phyloP scores from a whole-genome alignment of 805 yeast species.

The Zygotorulaspora danielsina region DNA sequence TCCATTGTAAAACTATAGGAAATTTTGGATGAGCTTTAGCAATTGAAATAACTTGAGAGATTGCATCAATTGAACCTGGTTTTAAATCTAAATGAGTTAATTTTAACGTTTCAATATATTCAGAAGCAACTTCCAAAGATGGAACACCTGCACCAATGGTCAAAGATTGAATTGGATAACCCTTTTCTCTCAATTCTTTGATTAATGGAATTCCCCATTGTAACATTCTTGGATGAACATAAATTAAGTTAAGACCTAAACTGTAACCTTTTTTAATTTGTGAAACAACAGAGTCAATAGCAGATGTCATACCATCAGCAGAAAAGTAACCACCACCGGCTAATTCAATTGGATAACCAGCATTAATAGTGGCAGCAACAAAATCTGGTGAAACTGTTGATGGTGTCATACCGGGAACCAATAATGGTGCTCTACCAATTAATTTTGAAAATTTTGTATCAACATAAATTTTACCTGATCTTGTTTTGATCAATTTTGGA shows the following conservation, averaged over 20 bases:
- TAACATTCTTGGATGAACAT: slow-evolving; percentile 94
- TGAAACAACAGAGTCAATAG: slow-evolving; percentile 68
- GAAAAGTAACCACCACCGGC: slow-evolving; percentile 99
- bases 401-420: slow-evolving; percentile 99
- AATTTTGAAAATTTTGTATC: slow-evolving; percentile 92
- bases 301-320: slow-evolving; percentile 64
- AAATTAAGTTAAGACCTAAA: slow-evolving; percentile 85
- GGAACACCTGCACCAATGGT: slow-evolving; percentile 99
- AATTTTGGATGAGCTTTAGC: slow-evolving; percentile 94
- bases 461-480: slow-evolving; percentile 69
- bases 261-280: slow-evolving; percentile 81
- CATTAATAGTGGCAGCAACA: slow-evolving; percentile 88
- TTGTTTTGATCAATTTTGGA: slow-evolving; percentile 78
- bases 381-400: slow-evolving; percentile 92
- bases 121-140: slow-evolving; percentile 93
- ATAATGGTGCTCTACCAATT: slow-evolving; percentile 89
- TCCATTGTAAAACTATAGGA: slow-evolving; percentile 99
- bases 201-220: slow-evolving; percentile 99
- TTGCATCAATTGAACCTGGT: slow-evolving; percentile 96
- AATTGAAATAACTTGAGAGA: slow-evolving; percentile 77
- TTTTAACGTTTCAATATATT: slow-evolving; percentile 88
- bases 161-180: slow-evolving; percentile 93
- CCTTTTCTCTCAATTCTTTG: slow-evolving; percentile 79
- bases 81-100: slow-evolving; percentile 91
- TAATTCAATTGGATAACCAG: slow-evolving; percentile 95